Base-by-base conservation (phyloP, 2,329 filamentous ascomycete genomes). In the Aspergillus sp. region DNA sequence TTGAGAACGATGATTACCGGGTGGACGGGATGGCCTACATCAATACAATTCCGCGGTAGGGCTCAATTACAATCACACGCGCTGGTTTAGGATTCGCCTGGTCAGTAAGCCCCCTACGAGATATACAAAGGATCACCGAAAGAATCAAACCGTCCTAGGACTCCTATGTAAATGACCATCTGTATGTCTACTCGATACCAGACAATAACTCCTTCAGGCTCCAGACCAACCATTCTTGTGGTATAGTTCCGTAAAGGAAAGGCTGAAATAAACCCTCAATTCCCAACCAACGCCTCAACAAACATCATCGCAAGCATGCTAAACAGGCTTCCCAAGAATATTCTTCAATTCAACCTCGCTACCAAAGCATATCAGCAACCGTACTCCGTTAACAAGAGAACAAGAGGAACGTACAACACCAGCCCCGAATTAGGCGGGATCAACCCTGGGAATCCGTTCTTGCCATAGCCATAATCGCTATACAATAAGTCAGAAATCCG, bases 381-480 rank as follows among this genome's bases (percentile, higher is more conserved):
- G 17, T 48, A 11, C 7, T n/a, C 45, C 2, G 3, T 19, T 6
- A 5, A 45, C 14, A 11, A 21, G 44, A 50, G 17, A 56, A 40
- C 39, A 17, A 17, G 17, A 33, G 23, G 57, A 23, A 85, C 90
- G 82, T 83, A 95, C 91, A 96, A 96, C 79, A 96, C 83, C 62
- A 96, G 82, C 64, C 82, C 86, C n/a, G 90, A 79, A 68, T 88
- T 85, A 40, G 86, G 76, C 60, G 91, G 91, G 62, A 96, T 96
- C 68, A 87, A 80, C 57, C 86, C 87, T 35, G 89, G 86, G 80
- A 93, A 95, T 56, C 91, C 91, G 65, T 66, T 61, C 9, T 64
- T 37, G 39, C 76, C 76, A 57, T 79, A 79, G 52, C 68, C 77
- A 58, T 66, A 76, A 53, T 75, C 72, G 52, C 74, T 76, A 40